phyloP scores from a whole-genome alignment of 306 rosid species.

The Heteromeles arbutifolia region DNA sequence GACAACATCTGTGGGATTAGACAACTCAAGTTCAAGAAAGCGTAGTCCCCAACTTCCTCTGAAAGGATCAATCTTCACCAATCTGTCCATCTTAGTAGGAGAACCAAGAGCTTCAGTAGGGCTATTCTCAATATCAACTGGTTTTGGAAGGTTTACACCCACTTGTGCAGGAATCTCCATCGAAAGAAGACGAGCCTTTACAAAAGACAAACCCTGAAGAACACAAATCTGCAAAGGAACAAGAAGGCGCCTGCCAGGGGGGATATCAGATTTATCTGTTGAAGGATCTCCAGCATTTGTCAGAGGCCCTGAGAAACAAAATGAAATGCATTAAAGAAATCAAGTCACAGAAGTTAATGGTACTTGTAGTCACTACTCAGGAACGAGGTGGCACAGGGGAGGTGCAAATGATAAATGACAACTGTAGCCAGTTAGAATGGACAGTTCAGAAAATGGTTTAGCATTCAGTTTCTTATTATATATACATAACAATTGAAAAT shows the following conservation, averaged over 20 bases:
- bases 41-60: constrained; percentile 96
- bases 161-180: constrained; percentile 98
- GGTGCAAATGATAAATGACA: background rate
- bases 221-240: constrained; percentile 93
- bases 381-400: background rate
- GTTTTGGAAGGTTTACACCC: constrained; percentile 63
- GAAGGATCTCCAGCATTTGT: constrained; percentile 43
- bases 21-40: constrained; percentile 88
- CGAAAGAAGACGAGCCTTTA: constrained; percentile 87
- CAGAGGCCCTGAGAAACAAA: constrained; percentile 53
- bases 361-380: background rate
- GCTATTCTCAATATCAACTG: constrained; percentile 29
- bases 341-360: background rate
- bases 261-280: constrained; percentile 38
- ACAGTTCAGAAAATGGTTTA: background rate
- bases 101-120: constrained; percentile 38
- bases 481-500: too few relatives aligned
- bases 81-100: constrained; percentile 53
- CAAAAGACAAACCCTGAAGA: constrained; percentile 82
- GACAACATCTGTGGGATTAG: constrained; percentile 78
- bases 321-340: constrained; percentile 9
- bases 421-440: background rate
- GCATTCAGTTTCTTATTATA: background rate
- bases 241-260: constrained; percentile 89
- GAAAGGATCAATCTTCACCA: constrained; percentile 84